These are phyloP conservation scores for Lagenidium sp. DNA, from an alignment of 352 stramenopile genomes.

Conservation along the genomic window DNA sequence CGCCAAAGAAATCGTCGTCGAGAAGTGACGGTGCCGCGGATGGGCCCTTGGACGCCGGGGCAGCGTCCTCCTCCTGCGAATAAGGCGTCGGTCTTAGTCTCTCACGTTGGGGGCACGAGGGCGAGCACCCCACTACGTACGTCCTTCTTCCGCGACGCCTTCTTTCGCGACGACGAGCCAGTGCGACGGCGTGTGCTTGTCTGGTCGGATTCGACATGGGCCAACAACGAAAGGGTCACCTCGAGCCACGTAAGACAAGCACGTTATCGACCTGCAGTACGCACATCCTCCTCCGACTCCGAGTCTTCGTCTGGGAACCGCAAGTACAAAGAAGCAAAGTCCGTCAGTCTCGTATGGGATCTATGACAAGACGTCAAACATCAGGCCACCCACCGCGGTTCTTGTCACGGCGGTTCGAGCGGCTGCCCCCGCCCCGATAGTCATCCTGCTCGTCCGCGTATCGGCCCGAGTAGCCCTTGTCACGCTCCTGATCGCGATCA, in stretches of 20 bases:
- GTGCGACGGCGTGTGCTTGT: slow-evolving; percentile 36
- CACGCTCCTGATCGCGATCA: slow-evolving; percentile 41
- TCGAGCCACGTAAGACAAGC: no score
- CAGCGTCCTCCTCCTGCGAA: slow-evolving; percentile 25
- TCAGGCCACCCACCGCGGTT: slow-evolving; percentile 15
- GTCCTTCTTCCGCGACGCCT: slow-evolving; percentile 69
- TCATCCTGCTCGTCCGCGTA: slow-evolving; percentile 60
- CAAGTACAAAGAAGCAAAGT: background rate
- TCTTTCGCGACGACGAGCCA: slow-evolving; percentile 36
- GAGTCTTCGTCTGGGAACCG: slow-evolving; percentile 33
- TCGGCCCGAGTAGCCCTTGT: slow-evolving; percentile 64
- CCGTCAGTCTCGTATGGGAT: background rate
- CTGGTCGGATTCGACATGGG: slow-evolving; percentile 1
- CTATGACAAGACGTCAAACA: background rate
- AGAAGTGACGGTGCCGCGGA: slow-evolving; percentile 59
- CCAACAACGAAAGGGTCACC: background rate
- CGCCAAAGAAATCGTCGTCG: slow-evolving; percentile 69
- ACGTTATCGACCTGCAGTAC: no score
- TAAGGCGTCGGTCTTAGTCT: no score
- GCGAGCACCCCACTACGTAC: no score
- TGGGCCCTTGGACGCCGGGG: slow-evolving; percentile 36
- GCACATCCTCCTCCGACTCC: slow-evolving; percentile 58
- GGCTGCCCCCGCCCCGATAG: slow-evolving; percentile 25
- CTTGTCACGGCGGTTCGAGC: slow-evolving; percentile 29
- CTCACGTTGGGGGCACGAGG: no score